Base-by-base conservation (phyloP, 441 rosid genomes). In the Eutrema salsugineum region DNA sequence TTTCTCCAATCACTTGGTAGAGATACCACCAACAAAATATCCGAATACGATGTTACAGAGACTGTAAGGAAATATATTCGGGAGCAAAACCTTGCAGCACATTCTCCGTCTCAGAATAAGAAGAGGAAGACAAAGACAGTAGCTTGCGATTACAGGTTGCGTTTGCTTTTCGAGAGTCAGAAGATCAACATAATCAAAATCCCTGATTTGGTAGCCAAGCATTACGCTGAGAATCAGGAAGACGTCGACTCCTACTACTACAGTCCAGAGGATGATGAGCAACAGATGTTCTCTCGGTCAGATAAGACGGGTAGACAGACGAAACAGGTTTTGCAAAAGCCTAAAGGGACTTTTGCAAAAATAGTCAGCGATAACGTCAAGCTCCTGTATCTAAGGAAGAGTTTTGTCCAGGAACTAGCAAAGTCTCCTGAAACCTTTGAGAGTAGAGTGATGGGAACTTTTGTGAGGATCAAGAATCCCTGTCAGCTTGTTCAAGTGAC, bases 381-480 rank as follows among this genome's bases (percentile, higher is more conserved):
- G 77, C 82, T 78, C 40, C 39, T 87, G 12, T 85, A 82, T 82
- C 62, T 87, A 71, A 85, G 73, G 59, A 82, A 68, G 80, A 85
- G 84, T 68, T 75, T 85, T 38, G 83, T 85, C 49, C 59, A 69
- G 68, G 81, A 79, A 50, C 85, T 87, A 46, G 50, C 71, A 15
- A 79, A 82, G 73, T 71, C 70, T 33, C 68, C 57, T 63, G 81
- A 77, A 36, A 79, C 53, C 17, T 87, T 82, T 32, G 85, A 79
- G 68, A 46, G 57, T 63, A 87, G 83, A 74, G 63, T 87, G 33
- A 38, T 80, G 22, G 86, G 84, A 32, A 74, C 81, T 69, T 77
- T 83, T 68, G 81, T 83, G 20, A 79, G 87, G 81, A 77, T 82
- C 65, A 87, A 83, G 72, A 73, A 83, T 50, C 74, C 83, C n/a